phyloP scores from a whole-genome alignment of 805 yeast species.

The Wickerhamomyces subpelliculosus region DNA sequence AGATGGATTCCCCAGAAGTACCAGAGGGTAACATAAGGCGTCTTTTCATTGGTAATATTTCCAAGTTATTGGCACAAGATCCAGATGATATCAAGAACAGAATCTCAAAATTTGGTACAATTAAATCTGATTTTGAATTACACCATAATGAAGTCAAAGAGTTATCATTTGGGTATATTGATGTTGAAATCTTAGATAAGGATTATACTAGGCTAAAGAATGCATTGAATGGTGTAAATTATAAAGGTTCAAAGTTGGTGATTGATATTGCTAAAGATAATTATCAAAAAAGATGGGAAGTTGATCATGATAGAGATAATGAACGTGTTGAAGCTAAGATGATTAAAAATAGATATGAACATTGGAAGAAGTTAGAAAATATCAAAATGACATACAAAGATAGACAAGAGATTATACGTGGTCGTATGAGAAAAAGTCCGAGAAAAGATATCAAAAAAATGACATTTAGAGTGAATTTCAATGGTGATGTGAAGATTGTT shows the following conservation, averaged over 20 bases:
- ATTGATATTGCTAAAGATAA: constrained; percentile 58
- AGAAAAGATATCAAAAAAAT: constrained; percentile 47
- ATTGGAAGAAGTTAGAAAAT: constrained; percentile 29
- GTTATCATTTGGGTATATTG: constrained; percentile 54
- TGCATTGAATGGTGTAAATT: constrained; percentile 64
- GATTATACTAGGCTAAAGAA: constrained; percentile 43
- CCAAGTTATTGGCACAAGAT: constrained; percentile 41
- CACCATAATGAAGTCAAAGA: constrained; percentile 41
- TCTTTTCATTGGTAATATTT: constrained; percentile 65
- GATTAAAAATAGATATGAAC: constrained; percentile 31
- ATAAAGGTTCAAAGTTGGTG: constrained; percentile 62
- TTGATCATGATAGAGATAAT: constrained; percentile 32
- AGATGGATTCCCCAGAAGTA: too few species aligned
- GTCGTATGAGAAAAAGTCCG: constrained; percentile 52
- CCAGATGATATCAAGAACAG: constrained; percentile 44
- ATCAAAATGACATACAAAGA: constrained; percentile 34
- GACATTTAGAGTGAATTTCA: constrained; percentile 58
- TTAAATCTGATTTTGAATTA: constrained; percentile 42
- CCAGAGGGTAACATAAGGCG: constrained; percentile 18
- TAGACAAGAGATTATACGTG: constrained; percentile 39
- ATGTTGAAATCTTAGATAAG: constrained; percentile 43
- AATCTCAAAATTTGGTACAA: constrained; percentile 54
- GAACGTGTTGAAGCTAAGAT: constrained; percentile 27
- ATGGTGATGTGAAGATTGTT: constrained; percentile 49
- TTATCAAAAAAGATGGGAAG: constrained; percentile 39